Evolutionary conservation across 495 filamentous ascomycete genomes (phyloP), one percentile per base, ranked within the genome.

Genomic region (Annulohypoxylon nitens): DNA sequence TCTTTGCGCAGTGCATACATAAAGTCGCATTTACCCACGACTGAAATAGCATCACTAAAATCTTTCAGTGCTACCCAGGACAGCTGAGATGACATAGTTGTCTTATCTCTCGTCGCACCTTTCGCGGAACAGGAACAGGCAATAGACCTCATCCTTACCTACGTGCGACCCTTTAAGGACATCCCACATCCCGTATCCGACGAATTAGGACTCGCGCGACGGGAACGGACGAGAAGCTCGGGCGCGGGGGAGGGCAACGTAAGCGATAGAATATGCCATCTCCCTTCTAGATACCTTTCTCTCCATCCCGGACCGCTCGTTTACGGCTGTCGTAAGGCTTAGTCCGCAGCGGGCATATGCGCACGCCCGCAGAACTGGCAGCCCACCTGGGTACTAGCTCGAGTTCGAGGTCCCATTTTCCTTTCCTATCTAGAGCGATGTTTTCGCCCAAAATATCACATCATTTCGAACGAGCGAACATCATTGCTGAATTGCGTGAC

Each of bases 321-420:
- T 61, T 57, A 58, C 61, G 23, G 62, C 11, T 74, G 62, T 63
- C 63, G 53, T 74, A 74, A 74, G 71, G 71, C 71, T 74, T 74
- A 70, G 71, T 61, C 70, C 58, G 71, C 71, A 74, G 71, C 67
- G 71, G 67, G 43, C 71, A 67, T 74, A 74, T 66, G 66, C 61
- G 66, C 54, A 37, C 57, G 14, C 54, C 71, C 71, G 60, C 39
- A 50, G 14, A 47, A 64, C 55, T 34, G 34, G n/a, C 5, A 30
- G 2, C 34, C 55, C 11, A 41, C 43, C 57, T n/a, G 37, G 37
- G 39, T 43, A 43, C 39, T 11, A 18, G 39, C 12, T 23, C 20
- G 36, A 20, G 57, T 5, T 26, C 23, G 26, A 16, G 26, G 26
- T 1, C 37, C 45, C 23, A 9, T 14, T 53, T 23, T 25, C 51